Conservation (phyloP, 1,284 basidiomycete genomes). For the Bjerkandera adusta region DNA sequence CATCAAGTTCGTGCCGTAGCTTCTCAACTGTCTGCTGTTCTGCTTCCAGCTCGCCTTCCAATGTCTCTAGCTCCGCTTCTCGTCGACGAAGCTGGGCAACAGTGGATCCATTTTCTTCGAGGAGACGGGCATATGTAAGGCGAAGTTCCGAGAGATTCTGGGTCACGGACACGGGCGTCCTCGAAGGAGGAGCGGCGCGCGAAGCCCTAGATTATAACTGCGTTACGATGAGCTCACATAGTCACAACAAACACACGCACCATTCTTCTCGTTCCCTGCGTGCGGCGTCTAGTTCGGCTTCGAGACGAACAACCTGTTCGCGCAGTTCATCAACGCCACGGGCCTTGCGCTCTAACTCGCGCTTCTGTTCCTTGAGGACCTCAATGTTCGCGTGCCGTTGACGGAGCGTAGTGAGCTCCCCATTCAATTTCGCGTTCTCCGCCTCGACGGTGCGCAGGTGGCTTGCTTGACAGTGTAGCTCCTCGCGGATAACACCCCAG, state of each 20-base stretch:
- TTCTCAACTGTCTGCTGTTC: slow-evolving; percentile 32
- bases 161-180: slow-evolving; percentile 49
- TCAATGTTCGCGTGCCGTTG: slow-evolving; percentile 60
- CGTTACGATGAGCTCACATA: neutral
- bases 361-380: slow-evolving; percentile 74
- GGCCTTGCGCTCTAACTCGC: slow-evolving; percentile 58
- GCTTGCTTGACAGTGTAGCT: slow-evolving; percentile 59
- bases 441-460: slow-evolving; percentile 63
- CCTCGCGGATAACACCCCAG: slow-evolving; percentile 56
- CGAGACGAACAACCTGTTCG: slow-evolving; percentile 52
- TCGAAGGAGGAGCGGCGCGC: slow-evolving; percentile 37
- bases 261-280: slow-evolving; percentile 54
- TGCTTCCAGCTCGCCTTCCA: slow-evolving; percentile 36
- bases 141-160: slow-evolving; percentile 57
- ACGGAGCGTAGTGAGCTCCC: slow-evolving; percentile 37
- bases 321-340: slow-evolving; percentile 53
- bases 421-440: slow-evolving; percentile 55
- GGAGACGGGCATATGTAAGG: slow-evolving; percentile 53
- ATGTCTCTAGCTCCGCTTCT: slow-evolving; percentile 46
- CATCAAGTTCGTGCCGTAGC: slow-evolving; percentile 36
- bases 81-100: slow-evolving; percentile 46
- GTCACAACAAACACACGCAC: slow-evolving; percentile 29
- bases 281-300: slow-evolving; percentile 61
- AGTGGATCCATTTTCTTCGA: slow-evolving; percentile 63
- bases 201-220: slow-evolving; percentile 35